phyloP scores from a whole-genome alignment of 2,329 filamentous ascomycete species.

The Alternaria consortialis region DNA sequence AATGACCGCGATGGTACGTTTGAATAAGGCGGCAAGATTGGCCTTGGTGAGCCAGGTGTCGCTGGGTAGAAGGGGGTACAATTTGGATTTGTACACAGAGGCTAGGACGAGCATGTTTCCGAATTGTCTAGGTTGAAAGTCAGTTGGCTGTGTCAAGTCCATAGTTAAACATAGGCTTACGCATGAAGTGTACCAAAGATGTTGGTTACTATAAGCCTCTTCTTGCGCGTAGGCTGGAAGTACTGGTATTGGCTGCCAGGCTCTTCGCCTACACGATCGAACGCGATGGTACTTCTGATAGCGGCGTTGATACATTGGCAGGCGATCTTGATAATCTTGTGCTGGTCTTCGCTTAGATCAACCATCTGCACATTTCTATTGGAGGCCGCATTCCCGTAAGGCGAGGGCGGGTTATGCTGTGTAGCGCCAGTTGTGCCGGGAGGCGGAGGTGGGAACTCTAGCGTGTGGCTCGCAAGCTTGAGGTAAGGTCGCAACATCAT shows the following conservation, averaged over 20 bases:
- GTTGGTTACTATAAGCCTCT: conserved; percentile 88
- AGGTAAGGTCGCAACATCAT: conserved; percentile 87
- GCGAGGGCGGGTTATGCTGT: conserved; percentile 62
- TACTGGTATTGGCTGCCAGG: conserved; percentile 34
- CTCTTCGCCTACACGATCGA: conserved; percentile 67
- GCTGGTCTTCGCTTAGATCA: conserved; percentile 37
- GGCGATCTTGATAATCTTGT: conserved; percentile 38
- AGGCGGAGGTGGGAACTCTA: conserved; percentile 48
- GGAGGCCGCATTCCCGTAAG: conserved; percentile 37
- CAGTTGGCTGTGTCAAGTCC: conserved; percentile 8
- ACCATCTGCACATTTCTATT: conserved; percentile 39
- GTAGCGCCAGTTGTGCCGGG: conserved; percentile 17
- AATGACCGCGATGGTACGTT: conserved; percentile 77
- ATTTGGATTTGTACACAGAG: conserved; percentile 74
- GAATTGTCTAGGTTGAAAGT: conserved; percentile 76
- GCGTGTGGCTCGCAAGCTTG: conserved; percentile 66
- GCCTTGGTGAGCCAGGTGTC: conserved; percentile 36
- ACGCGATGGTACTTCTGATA: conserved; percentile 84
- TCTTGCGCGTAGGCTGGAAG: conserved; percentile 66
- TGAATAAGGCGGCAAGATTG: conserved; percentile 38
- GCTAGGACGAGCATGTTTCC: conserved; percentile 93
- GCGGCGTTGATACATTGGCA: conserved; percentile 64
- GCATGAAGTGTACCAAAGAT: conserved; percentile 89
- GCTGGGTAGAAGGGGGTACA: conserved; percentile 43
- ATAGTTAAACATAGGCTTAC: conserved; percentile 27